Conservation (phyloP, 257 asterid species). For the Fraxinus anomala region DNA sequence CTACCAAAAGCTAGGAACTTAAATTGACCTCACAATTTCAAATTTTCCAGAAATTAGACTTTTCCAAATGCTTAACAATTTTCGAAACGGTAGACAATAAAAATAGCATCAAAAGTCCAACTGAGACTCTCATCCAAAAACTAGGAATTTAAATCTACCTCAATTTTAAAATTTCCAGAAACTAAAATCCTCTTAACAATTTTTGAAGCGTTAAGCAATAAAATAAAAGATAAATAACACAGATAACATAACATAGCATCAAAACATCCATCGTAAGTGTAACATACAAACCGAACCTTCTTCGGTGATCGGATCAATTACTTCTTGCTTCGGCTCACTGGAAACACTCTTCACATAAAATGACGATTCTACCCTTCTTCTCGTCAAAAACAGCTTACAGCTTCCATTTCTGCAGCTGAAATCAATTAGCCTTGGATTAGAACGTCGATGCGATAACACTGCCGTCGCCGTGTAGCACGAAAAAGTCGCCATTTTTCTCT, state of each 20-base stretch:
- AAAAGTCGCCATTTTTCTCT: conserved; percentile 53
- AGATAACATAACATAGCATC: background rate
- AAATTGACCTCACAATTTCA: background rate
- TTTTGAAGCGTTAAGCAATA: no score
- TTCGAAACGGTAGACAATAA: conserved; percentile 4
- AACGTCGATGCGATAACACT: conserved; percentile 35
- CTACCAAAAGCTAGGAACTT: background rate
- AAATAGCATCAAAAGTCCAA: background rate
- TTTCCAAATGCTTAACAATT: background rate
- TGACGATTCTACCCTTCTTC: conserved; percentile 42
- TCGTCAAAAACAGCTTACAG: conserved; percentile 39
- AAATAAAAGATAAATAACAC: background rate
- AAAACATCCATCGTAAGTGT: background rate
- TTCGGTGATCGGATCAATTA: conserved; percentile 42
- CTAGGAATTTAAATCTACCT: background rate
- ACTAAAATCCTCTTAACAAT: no score
- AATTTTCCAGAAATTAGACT: background rate
- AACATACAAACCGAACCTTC: conserved; percentile 31
- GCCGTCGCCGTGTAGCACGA: conserved; percentile 30
- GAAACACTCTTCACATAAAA: conserved; percentile 51
- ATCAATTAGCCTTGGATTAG: conserved; percentile 42
- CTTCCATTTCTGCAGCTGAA: conserved; percentile 42
- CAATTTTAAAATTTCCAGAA: background rate
- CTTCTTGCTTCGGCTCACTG: conserved; percentile 46
- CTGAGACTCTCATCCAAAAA: background rate